Conservation (phyloP, 2,329 filamentous ascomycete species). For the Trichoderma hamatum region DNA sequence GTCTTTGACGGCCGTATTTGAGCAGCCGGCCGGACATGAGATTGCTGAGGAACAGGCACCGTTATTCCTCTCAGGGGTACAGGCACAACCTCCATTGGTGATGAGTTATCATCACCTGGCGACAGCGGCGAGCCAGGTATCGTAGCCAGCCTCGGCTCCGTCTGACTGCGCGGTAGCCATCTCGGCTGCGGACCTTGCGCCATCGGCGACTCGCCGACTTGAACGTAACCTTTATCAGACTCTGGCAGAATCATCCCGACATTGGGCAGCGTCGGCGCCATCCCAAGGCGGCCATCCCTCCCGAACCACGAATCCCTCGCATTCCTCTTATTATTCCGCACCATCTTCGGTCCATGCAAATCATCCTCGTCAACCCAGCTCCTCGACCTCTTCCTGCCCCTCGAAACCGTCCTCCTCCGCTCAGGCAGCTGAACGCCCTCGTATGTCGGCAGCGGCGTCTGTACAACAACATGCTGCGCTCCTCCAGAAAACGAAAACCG, state of each 20-base stretch:
- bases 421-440: conserved; percentile 32
- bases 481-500: conserved; percentile 37
- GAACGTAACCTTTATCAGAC: conserved; percentile 33
- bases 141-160: conserved; percentile 4
- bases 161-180: conserved; percentile 15
- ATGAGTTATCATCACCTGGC: conserved; percentile 16
- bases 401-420: conserved; percentile 30
- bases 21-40: conserved; percentile 29
- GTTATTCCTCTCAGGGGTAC: conserved; percentile 11
- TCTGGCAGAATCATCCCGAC: conserved; percentile 33
- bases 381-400: conserved; percentile 33
- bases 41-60: conserved; percentile 26
- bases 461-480: conserved; percentile 34
- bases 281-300: conserved; percentile 41
- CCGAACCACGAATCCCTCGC: conserved; percentile 37
- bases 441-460: conserved; percentile 42
- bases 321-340: conserved; percentile 31
- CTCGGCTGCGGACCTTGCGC: conserved; percentile 13
- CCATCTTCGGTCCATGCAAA: conserved; percentile 51
- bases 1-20: conserved; percentile 37
- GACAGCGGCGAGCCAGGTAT: neutral
- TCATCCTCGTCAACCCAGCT: conserved; percentile 54
- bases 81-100: neutral
- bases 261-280: conserved; percentile 44
- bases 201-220: neutral